Base-by-base conservation (phyloP, 495 filamentous ascomycete species). In the Melanomma pulvis-pyrius region DNA sequence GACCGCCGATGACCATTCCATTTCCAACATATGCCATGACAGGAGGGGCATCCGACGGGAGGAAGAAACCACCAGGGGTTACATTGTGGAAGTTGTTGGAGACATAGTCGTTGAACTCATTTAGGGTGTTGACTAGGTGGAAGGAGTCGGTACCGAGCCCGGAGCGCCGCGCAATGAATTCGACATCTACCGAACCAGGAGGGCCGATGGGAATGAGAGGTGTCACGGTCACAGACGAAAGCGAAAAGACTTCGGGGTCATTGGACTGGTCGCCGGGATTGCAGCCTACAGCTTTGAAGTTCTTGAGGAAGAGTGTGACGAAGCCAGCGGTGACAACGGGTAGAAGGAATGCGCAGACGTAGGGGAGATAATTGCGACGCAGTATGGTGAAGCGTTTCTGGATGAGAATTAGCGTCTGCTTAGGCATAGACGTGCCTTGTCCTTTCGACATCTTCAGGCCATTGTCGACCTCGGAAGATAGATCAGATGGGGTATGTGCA, bases 261-360 rank as follows among this genome's bases (percentile, higher is more conserved):
- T 61, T 71, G 15, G 74, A 70, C n/a, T 77, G 73, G 21, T 81
- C 77, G 0, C 72, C 74, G 1, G 84, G 84, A 30, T 80, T 80
- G 74, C 92, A 96, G 0, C 84, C 83, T 8, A 83, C 73, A 1
- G 78, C 74, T 0, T 75, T 65, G 66, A 87, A 87, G 48, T 77
- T 72, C 30, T 82, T 83, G 11, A 96, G 77, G 67, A 92, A 90
- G 4, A 92, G 75, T 29, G 88, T 90, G 0, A 91, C 88, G 13
- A 96, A 72, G 5, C 89, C 91, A 17, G 90, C 85, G 0, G 91
- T 90, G 65, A 89, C 79, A 49, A 94, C 81, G 2, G 92, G 92
- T 26, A 93, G 85, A 0, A 91, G 57, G 34, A 92, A 80, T 1
- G 90, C 90, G 9, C 85, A 87, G 3, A 83, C 74, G 41, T 89